Base-by-base conservation (phyloP, 1,139 yeast species). In the Pichia sp. region DNA sequence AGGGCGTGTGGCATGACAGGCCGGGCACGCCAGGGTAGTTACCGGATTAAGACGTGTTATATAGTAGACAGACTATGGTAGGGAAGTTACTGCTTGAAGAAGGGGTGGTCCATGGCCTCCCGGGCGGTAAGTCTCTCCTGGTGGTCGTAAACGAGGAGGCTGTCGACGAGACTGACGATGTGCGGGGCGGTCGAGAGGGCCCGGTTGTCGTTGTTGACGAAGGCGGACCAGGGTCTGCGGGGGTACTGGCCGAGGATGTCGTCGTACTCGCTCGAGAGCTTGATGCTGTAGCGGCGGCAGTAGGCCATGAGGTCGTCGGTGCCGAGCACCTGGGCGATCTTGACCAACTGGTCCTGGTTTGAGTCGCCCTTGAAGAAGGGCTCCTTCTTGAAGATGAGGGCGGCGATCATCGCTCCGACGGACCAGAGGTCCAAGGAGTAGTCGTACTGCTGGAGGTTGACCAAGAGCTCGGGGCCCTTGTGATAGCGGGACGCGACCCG, bases 361-460 rank as follows among this genome's bases (percentile, higher is more conserved):
- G 97, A 90, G 61, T 89, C 87, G 40, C 99, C 99, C 69, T 92
- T 96, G 80, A 95, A 95, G 66, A 95, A 92, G 4, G 99, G 99
- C 67, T 95, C 99, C 71, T 90, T 92, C 71, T 88, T 87, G 74
- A 93, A 93, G 36, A 93, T 87, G 80, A 95, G 88, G 16, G 97
- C 88, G n/a, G 99, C 99, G 60, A 93, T 75, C 93, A 92, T 92
- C 59, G 98, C 95, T 44, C 99, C 99, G 61, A 85, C 85, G 2
- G 97, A 88, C 99, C 99, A 95, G 72, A 95, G 73, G 71, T 95
- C 99, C 55, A 95, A 77, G 7, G 97, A 87, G 71, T 95, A 95
- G 73, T 93, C 99, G 71, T 95, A 95, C 74, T 85, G 87, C 65
- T 95, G 87, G 68, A 87, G 83, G 71, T 93, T 96, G n/a, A 93